phyloP scores from a whole-genome alignment of 805 yeast genomes.

The Wickerhamomyces tratensis region DNA sequence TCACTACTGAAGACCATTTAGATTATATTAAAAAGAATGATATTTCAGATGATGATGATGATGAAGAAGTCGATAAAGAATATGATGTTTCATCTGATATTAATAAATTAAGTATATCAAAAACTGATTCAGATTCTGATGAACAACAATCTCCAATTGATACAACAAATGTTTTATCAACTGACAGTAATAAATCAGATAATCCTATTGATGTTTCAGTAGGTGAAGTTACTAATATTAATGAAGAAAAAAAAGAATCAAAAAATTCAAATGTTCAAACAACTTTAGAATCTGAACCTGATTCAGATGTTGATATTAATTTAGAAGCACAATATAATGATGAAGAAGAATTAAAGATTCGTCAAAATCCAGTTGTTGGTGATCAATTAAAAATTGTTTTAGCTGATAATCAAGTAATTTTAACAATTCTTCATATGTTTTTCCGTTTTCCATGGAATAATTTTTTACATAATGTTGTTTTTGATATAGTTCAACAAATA shows the following conservation, averaged over 20 bases:
- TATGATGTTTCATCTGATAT: slow-evolving; percentile 22
- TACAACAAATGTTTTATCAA: no score
- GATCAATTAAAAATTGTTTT: slow-evolving; percentile 79
- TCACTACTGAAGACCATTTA: slow-evolving; percentile 11
- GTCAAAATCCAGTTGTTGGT: slow-evolving; percentile 68
- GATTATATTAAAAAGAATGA: slow-evolving; percentile 1
- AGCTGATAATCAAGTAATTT: slow-evolving; percentile 61
- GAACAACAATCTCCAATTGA: no score
- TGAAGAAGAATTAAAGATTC: slow-evolving; percentile 29
- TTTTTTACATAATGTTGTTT: slow-evolving; percentile 93
- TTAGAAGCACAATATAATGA: slow-evolving; percentile 23
- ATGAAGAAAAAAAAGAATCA: slow-evolving; percentile 2
- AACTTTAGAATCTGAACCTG: slow-evolving; percentile 17
- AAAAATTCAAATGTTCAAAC: background rate
- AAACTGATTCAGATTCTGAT: background rate
- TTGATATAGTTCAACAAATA: slow-evolving; percentile 92
- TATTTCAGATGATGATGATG: slow-evolving; percentile 17
- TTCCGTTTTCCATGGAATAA: slow-evolving; percentile 93
- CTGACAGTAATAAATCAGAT: background rate
- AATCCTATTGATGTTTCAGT: background rate
- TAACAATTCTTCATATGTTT: slow-evolving; percentile 63
- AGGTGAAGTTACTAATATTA: slow-evolving; percentile 6
- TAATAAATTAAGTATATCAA: slow-evolving; percentile 11
- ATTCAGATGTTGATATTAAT: slow-evolving; percentile 11
- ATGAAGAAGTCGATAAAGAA: slow-evolving; percentile 15